Conservation (phyloP, 2,329 filamentous ascomycete species). For the Aureobasidium sp. region DNA sequence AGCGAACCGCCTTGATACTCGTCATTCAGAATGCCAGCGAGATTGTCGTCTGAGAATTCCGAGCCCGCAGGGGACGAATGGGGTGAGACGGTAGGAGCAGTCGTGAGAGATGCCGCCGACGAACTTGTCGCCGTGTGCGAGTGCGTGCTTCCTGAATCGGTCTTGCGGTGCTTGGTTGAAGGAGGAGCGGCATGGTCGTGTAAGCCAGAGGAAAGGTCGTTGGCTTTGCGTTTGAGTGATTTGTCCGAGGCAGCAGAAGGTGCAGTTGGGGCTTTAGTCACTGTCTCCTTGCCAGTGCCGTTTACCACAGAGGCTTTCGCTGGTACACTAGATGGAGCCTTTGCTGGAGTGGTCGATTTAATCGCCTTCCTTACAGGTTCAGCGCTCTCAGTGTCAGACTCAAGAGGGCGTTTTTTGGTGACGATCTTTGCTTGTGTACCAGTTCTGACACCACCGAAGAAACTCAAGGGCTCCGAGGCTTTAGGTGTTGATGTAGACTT, state of each 20-base stretch:
- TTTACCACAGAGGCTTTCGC: background rate
- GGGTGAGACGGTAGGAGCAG: constrained; percentile 20
- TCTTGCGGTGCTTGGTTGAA: constrained; percentile 28
- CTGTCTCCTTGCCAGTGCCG: constrained; percentile 18
- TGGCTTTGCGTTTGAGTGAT: constrained; percentile 40
- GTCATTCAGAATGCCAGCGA: constrained; percentile 9
- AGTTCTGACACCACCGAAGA: constrained; percentile 8
- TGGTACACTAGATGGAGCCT: background rate
- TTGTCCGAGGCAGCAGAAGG: constrained; percentile 28
- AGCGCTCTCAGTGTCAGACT: constrained; percentile 1
- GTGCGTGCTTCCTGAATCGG: constrained; percentile 26
- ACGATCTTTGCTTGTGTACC: background rate
- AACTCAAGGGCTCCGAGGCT: background rate
- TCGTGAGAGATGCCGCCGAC: constrained; percentile 21
- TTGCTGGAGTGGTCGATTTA: constrained; percentile 28
- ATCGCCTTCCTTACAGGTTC: constrained; percentile 6
- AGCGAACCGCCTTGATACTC: constrained; percentile 15
- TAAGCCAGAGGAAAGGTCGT: constrained; percentile 27
- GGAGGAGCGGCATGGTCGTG: constrained; percentile 20
- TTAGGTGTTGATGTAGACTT: background rate
- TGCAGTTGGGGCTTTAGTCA: constrained; percentile 19
- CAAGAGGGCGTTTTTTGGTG: constrained; percentile 14
- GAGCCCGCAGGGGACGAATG: constrained; percentile 15
- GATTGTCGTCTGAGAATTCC: constrained; percentile 1
- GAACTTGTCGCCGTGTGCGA: constrained; percentile 23